Percentiles rank a stretch among this genome's conserved stretches.
phyloP scores from a whole-genome alignment of 2,329 filamentous ascomycete genomes.

The Penicillium paneum region DNA sequence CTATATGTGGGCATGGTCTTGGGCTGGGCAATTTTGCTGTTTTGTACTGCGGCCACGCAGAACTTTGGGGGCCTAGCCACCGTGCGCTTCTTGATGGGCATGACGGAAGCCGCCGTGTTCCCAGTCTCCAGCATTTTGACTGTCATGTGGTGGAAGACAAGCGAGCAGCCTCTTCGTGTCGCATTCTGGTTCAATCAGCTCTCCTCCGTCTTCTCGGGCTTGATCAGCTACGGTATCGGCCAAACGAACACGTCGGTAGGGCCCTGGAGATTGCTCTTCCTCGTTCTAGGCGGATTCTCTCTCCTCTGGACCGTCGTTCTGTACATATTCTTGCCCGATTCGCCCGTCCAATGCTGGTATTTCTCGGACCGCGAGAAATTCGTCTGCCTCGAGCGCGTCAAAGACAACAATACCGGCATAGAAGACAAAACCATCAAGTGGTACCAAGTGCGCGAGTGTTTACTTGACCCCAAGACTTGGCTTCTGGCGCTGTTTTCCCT shows the following conservation, averaged over 20 bases:
- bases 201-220: slow-evolving; percentile 32
- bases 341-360: slow-evolving; percentile 20
- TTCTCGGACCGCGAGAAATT: slow-evolving; percentile 21
- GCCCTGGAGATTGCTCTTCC: slow-evolving; percentile 22
- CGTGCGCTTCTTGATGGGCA: slow-evolving; percentile 15
- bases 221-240: slow-evolving; percentile 37
- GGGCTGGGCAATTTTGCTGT: slow-evolving; percentile 10
- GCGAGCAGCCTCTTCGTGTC: slow-evolving; percentile 15
- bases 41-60: slow-evolving; percentile 13
- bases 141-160: slow-evolving; percentile 14
- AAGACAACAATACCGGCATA: slow-evolving; percentile 24
- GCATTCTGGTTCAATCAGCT: slow-evolving; percentile 18
- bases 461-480: slow-evolving; percentile 35
- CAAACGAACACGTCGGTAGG: slow-evolving; percentile 25
- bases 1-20: slow-evolving; percentile 6
- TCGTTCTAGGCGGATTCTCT: slow-evolving; percentile 22
- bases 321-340: slow-evolving; percentile 21
- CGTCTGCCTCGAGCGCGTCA: slow-evolving; percentile 23
- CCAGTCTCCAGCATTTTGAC: slow-evolving; percentile 13
- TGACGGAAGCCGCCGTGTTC: slow-evolving; percentile 9
- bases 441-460: slow-evolving; percentile 41
- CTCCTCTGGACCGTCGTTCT: slow-evolving; percentile 18
- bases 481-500: slow-evolving; percentile 18
- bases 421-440: slow-evolving; percentile 45
- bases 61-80: slow-evolving; percentile 13